Conservation (phyloP, 345 rosid species). For the Rhizophora mangle region DNA sequence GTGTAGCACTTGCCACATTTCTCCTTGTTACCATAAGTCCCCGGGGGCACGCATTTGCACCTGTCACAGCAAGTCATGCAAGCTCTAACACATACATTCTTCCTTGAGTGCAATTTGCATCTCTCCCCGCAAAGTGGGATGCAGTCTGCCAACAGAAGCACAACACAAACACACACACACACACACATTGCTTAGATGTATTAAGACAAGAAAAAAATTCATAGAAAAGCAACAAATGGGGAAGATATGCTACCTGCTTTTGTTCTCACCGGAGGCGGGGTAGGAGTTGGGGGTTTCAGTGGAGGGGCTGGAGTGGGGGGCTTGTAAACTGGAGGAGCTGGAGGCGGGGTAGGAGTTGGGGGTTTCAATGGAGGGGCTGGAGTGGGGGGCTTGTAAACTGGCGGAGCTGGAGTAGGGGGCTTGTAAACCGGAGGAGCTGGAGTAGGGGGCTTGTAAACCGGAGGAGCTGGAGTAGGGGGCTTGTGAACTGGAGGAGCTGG, state of each 20-base stretch:
- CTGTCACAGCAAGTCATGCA: slow-evolving; percentile 21
- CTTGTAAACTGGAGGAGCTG: background rate
- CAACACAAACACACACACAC: background rate
- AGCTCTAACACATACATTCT: slow-evolving; percentile 15
- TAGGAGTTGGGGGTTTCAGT: slow-evolving; percentile 11
- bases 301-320: background rate
- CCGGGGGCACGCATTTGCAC: slow-evolving; percentile 25
- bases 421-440: background rate
- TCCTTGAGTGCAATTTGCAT: slow-evolving; percentile 18
- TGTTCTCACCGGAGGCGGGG: slow-evolving; percentile 42
- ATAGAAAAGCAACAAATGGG: too few species aligned
- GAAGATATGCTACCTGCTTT: slow-evolving; percentile 35
- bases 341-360: too few species aligned
- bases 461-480: too few species aligned
- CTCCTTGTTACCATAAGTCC: slow-evolving; percentile 20
- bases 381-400: slow-evolving; percentile 8
- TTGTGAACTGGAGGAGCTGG: too few species aligned
- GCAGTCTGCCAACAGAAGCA: slow-evolving; percentile 41
- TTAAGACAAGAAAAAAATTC: too few species aligned
- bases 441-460: slow-evolving; percentile 4
- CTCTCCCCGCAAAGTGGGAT: slow-evolving; percentile 3
- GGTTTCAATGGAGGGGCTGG: too few species aligned
- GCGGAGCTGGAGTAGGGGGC: slow-evolving; percentile 5
- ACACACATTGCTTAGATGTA: background rate
- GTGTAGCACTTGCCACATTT: slow-evolving; percentile 20